Conservation (phyloP, 2,329 filamentous ascomycete species). For the Cryphonectria carpinicola region DNA sequence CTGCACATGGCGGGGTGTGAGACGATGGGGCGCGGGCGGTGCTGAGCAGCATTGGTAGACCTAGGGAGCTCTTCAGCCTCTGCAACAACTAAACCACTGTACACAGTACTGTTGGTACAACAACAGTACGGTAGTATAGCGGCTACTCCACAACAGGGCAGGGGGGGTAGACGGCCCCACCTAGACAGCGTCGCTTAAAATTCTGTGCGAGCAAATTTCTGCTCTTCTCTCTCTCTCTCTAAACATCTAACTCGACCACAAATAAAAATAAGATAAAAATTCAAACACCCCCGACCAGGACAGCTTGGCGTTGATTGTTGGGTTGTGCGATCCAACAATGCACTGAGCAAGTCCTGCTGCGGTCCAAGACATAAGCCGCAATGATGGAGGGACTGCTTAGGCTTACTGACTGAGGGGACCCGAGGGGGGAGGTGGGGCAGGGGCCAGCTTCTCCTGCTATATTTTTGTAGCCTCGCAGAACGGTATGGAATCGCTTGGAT, state of each 20-base stretch:
- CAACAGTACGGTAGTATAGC: neutral
- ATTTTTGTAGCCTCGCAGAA: constrained; percentile 27
- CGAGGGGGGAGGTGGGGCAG: constrained; percentile 23
- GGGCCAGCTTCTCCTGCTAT: constrained; percentile 8
- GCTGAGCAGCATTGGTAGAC: too few relatives aligned
- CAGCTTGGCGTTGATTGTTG: neutral
- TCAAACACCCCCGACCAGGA: neutral
- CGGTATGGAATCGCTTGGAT: constrained; percentile 29
- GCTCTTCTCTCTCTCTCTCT: constrained; percentile 10
- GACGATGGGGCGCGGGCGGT: too few relatives aligned
- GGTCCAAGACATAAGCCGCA: constrained; percentile 6
- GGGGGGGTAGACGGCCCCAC: neutral
- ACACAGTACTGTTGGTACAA: too few relatives aligned
- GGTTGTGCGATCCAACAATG: neutral
- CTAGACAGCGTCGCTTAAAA: constrained; percentile 23
- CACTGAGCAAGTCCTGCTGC: constrained; percentile 22
- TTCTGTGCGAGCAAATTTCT: constrained; percentile 25
- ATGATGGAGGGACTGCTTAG: constrained; percentile 4
- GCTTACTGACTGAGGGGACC: constrained; percentile 8
- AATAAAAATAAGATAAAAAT: neutral
- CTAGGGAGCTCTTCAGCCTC: too few relatives aligned
- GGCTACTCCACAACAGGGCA: neutral
- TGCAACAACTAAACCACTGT: too few relatives aligned
- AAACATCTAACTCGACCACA: constrained; percentile 10
- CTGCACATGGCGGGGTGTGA: too few relatives aligned